Conservation (phyloP, 1,284 basidiomycete species). For the Rhodotorula sp. region DNA sequence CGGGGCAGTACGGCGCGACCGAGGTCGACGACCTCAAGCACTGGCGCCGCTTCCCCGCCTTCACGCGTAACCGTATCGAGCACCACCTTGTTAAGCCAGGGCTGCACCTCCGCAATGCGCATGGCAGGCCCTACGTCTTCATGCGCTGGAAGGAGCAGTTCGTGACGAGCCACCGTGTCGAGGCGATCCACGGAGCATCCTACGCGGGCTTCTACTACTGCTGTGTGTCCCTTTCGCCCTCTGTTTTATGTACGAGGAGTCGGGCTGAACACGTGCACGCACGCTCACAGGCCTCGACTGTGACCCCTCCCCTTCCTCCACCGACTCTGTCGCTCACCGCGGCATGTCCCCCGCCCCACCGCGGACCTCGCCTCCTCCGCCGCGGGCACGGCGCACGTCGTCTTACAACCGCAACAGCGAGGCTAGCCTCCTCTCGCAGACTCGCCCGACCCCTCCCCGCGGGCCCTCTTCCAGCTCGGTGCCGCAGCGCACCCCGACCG, state of each 20-base stretch:
- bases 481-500: background rate
- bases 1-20: slow-evolving; percentile 76
- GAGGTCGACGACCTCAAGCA: slow-evolving; percentile 86
- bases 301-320: background rate
- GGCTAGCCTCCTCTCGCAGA: slow-evolving; percentile 1
- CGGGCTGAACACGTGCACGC: too few relatives aligned
- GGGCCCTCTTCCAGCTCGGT: background rate
- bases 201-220: slow-evolving; percentile 83
- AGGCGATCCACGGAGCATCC: slow-evolving; percentile 84
- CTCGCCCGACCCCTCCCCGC: background rate
- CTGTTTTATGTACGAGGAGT: too few relatives aligned
- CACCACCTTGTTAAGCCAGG: slow-evolving; percentile 72
- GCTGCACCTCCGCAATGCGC: slow-evolving; percentile 34
- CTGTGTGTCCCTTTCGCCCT: slow-evolving; percentile 52
- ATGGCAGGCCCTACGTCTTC: slow-evolving; percentile 59
- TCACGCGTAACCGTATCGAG: slow-evolving; percentile 58
- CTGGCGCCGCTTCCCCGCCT: slow-evolving; percentile 89
- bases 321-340: slow-evolving; percentile 12
- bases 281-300: slow-evolving; percentile 28
- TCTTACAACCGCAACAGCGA: background rate
- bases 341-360: slow-evolving; percentile 16
- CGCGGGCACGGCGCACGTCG: slow-evolving; percentile 1
- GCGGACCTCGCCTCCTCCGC: background rate
- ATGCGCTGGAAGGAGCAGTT: slow-evolving; percentile 98
- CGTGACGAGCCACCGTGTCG: slow-evolving; percentile 86